Evolutionary conservation across 148 eudicot genomes (phyloP).

Genomic region (Rhododendron griersonianum): DNA sequence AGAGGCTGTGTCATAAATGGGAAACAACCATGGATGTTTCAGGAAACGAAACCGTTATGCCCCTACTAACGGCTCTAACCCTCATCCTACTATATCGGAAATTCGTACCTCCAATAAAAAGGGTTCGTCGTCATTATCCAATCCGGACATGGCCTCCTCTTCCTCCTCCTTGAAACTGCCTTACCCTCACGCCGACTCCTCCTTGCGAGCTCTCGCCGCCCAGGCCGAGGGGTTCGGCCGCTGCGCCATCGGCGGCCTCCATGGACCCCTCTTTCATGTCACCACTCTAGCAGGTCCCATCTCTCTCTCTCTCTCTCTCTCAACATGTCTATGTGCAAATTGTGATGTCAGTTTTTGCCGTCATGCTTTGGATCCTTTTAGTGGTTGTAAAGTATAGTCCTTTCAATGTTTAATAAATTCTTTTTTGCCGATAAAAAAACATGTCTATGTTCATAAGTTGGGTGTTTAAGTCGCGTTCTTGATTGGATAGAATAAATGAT

Average conservation of each 20-base stretch:
- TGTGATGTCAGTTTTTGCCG: no score
- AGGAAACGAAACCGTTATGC: constrained; percentile 1
- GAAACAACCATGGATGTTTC: constrained; percentile 24
- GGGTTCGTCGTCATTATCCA: neutral
- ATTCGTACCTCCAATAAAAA: neutral
- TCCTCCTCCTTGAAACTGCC: constrained; percentile 17
- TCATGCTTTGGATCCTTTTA: no score
- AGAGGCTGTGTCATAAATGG: constrained; percentile 16
- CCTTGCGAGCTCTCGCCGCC: constrained; percentile 35
- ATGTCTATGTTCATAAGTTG: no score
- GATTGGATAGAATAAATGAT: neutral
- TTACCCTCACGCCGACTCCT: constrained; percentile 30
- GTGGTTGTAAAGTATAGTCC: neutral
- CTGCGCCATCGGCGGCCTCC: constrained; percentile 36
- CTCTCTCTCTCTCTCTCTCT: neutral
- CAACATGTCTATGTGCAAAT: neutral
- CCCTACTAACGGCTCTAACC: neutral
- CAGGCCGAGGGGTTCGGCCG: constrained; percentile 54
- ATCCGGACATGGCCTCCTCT: constrained; percentile 6
- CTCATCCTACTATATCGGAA: neutral
- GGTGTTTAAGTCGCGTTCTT: neutral
- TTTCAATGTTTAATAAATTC: neutral
- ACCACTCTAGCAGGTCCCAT: constrained; percentile 37
- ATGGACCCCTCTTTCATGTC: constrained; percentile 34
- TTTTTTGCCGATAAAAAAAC: no score